Base-by-base conservation (phyloP, 176 grass and related monocot genomes). In the Oryza australiensis region DNA sequence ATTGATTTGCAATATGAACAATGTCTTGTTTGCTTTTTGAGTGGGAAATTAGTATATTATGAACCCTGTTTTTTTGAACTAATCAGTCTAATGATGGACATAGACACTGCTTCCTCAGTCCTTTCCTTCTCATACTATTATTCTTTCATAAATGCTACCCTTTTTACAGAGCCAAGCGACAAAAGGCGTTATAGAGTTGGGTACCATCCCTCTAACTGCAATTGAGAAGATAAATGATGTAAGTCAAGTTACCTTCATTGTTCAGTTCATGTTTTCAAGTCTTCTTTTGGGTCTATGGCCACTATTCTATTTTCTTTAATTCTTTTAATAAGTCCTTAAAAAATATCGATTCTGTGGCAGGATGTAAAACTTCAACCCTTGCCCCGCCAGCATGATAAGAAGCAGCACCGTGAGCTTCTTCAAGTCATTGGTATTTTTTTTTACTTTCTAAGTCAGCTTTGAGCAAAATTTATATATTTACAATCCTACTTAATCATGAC, bases 181-280 rank as follows among this genome's bases (percentile, higher is more conserved):
- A 3, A 90, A 95, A 72, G 72, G 80, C 14, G 67, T 98, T 49
- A 86, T 95, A 85, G 85, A 91, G 77, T 86, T 98, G 81, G 96
- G 93, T 68, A 93, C 96, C 43, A 90, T 98, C 66, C 96, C 96
- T 12, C 73, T 98, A 77, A 82, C 89, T 15, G 89, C 96, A 74
- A 88, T 98, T 41, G 96, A 98, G 87, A 98, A 90, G 80, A 77
- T 98, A 53, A 90, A 81, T 85, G 93, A 98, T 78, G 96, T 95
- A 91, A 93, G 96, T 88, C 59, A 38, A 48, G 15, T 80, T 30
- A 57, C 33, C 27, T 53, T 11, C 33, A 53, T 43, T 37, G 53
- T 15, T 5, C 42, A n/a, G 49, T 69, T 78, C 37, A 15, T 67
- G 29, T 33, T 79, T 45, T 70, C 49, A 71, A 55, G 43, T 78